Percentiles rank a stretch among this genome's conserved stretches.
phyloP scores from a whole-genome alignment of 345 rosid species.

The Raphanus raphanistrum region DNA sequence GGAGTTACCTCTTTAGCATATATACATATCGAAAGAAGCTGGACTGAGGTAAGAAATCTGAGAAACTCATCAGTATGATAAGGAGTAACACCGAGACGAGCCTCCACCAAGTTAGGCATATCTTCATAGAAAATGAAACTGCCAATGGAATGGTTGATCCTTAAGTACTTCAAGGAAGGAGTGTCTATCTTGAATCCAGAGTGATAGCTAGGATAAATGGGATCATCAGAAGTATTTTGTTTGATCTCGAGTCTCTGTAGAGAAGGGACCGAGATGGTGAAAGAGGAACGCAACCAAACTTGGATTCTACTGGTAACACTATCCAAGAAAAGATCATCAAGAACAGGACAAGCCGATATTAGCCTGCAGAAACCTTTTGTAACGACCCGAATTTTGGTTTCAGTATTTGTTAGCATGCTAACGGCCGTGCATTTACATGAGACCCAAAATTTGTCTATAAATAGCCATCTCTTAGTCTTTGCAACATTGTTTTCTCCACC shows the following conservation, averaged over 20 bases:
- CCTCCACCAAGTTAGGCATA: not conserved
- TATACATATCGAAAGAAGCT: not conserved
- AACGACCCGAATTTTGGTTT: too few relatives aligned
- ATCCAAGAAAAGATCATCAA: not conserved
- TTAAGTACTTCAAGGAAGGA: not conserved
- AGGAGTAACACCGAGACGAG: not conserved
- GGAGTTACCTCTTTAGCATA: not conserved
- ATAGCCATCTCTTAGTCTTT: too few relatives aligned
- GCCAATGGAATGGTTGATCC: not conserved
- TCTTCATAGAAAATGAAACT: not conserved
- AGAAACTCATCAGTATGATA: not conserved
- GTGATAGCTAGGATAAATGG: too few relatives aligned
- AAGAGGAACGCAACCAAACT: not conserved
- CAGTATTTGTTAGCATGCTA: too few relatives aligned
- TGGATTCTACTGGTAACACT: not conserved
- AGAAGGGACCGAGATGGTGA: not conserved
- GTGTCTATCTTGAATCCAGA: not conserved
- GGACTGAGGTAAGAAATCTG: constrained; percentile 6
- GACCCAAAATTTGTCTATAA: too few relatives aligned
- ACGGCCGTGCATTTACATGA: too few relatives aligned
- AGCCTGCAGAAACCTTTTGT: not conserved
- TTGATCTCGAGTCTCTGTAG: not conserved
- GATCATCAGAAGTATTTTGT: too few relatives aligned
- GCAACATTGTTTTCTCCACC: too few relatives aligned
- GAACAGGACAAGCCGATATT: not conserved